phyloP scores from a whole-genome alignment of 805 yeast species.

The Lipomyces starkeyi region DNA sequence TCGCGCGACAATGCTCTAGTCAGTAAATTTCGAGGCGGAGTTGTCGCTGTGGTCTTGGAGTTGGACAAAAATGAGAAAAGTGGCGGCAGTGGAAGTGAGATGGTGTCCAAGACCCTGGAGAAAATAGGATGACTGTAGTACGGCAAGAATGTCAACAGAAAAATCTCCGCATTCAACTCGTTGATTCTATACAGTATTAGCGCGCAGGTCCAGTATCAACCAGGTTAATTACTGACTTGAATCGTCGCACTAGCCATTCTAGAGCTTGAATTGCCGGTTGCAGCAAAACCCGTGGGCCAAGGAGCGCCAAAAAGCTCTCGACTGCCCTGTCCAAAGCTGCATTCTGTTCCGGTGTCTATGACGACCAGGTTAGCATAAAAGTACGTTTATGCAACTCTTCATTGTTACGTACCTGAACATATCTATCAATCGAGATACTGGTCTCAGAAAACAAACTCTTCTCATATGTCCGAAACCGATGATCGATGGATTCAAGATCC shows the following conservation, averaged over 20 bases:
- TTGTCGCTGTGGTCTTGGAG: conserved; percentile 65
- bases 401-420: conserved; percentile 60
- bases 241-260: conserved; percentile 93
- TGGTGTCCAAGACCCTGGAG: conserved; percentile 72
- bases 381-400: background rate
- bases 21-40: conserved; percentile 72
- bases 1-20: conserved; percentile 71
- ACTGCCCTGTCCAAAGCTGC: conserved; percentile 77
- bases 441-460: conserved; percentile 82
- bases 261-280: conserved; percentile 79
- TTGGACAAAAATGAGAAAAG: conserved; percentile 73
- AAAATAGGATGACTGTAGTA: conserved; percentile 77
- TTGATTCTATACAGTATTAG: conserved; percentile 58
- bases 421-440: conserved; percentile 78
- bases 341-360: conserved; percentile 67
- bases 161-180: conserved; percentile 73
- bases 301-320: conserved; percentile 70
- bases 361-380: background rate
- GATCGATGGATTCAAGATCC: conserved; percentile 72
- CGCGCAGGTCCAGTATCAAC: conserved; percentile 38
- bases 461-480: conserved; percentile 73
- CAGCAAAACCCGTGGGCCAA: conserved; percentile 77
- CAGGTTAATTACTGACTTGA: conserved; percentile 49
- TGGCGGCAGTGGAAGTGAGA: conserved; percentile 72
- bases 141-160: conserved; percentile 78